Evolutionary conservation across 2,329 filamentous ascomycete genomes (phyloP).

Genomic region (Colletotrichum tropicicola): DNA sequence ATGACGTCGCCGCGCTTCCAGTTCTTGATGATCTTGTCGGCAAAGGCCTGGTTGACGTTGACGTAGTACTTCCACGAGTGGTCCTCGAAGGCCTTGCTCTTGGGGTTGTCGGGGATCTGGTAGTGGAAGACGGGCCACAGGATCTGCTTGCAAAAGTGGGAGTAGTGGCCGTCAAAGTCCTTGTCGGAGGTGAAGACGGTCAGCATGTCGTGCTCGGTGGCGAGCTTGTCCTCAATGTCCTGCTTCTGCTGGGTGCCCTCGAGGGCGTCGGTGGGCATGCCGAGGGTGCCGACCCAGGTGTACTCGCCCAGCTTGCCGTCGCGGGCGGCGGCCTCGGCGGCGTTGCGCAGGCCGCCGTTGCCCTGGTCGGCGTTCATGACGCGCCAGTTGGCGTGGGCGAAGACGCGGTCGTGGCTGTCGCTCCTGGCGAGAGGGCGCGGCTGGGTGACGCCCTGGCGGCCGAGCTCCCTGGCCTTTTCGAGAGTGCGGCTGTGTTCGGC

Average conservation of each 20-base stretch:
- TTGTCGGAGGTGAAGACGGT: constrained; percentile 89
- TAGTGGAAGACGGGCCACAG: constrained; percentile 99
- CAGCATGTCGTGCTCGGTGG: constrained; percentile 83
- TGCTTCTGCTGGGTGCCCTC: constrained; percentile 77
- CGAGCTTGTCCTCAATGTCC: constrained; percentile 83
- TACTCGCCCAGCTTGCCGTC: constrained; percentile 77
- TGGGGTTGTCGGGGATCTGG: constrained; percentile 96
- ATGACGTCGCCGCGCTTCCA: constrained; percentile 95
- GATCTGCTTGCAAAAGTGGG: constrained; percentile 97
- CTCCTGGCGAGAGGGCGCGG: constrained; percentile 61
- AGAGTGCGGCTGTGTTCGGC: constrained; percentile 71
- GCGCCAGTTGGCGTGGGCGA: constrained; percentile 82
- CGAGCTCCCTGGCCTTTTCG: constrained; percentile 66
- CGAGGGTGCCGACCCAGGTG: constrained; percentile 91
- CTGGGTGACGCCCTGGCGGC: constrained; percentile 66
- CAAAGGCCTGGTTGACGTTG: constrained; percentile 91
- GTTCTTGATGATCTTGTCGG: constrained; percentile 86
- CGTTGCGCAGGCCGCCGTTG: constrained; percentile 91
- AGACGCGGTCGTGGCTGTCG: constrained; percentile 74
- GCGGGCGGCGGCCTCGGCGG: constrained; percentile 79
- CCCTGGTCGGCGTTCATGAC: constrained; percentile 89
- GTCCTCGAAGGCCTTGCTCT: constrained; percentile 97
- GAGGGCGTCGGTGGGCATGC: constrained; percentile 91
- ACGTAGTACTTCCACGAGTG: constrained; percentile 97
- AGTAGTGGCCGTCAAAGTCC: constrained; percentile 94